Conservation (phyloP, 2,329 filamentous ascomycete species). For the Massarina eburnea region DNA sequence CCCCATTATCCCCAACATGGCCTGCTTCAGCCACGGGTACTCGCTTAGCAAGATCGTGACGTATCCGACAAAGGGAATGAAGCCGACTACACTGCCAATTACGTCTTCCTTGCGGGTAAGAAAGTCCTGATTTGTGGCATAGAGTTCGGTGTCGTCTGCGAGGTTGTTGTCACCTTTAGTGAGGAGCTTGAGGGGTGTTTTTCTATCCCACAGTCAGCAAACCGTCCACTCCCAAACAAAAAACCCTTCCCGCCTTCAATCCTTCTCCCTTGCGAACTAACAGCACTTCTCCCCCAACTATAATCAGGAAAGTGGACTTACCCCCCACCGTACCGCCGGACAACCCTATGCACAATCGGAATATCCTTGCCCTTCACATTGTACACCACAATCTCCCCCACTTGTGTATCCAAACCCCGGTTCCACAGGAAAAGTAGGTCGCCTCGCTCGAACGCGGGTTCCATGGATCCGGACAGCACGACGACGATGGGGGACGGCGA, state of each 20-base stretch:
- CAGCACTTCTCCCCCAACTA: neutral
- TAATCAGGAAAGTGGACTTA: slow-evolving; percentile 37
- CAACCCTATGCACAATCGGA: slow-evolving; percentile 91
- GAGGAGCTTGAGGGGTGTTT: slow-evolving; percentile 65
- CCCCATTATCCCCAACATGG: slow-evolving; percentile 92
- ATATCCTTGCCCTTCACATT: slow-evolving; percentile 94
- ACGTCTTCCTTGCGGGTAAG: slow-evolving; percentile 81
- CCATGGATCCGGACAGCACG: slow-evolving; percentile 82
- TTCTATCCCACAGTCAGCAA: slow-evolving; percentile 30
- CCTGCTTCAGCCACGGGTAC: slow-evolving; percentile 95
- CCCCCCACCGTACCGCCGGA: slow-evolving; percentile 68
- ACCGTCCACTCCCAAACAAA: neutral
- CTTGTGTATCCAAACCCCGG: slow-evolving; percentile 62
- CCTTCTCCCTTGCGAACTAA: neutral
- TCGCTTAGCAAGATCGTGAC: slow-evolving; percentile 95
- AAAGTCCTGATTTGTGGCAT: slow-evolving; percentile 84
- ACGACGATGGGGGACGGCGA: slow-evolving; percentile 71
- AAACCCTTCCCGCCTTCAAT: neutral
- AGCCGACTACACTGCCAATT: slow-evolving; percentile 87
- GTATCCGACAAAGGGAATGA: slow-evolving; percentile 93
- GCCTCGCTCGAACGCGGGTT: slow-evolving; percentile 78
- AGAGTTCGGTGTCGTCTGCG: slow-evolving; percentile 89
- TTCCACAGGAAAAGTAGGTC: slow-evolving; percentile 80
- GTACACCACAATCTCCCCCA: slow-evolving; percentile 76
- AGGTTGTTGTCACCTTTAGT: slow-evolving; percentile 98